Percentiles rank a stretch among this genome's conserved stretches.
Evolutionary conservation across 2,329 filamentous ascomycete genomes (phyloP).

Genomic region (Pestalotiopsis sp.): DNA sequence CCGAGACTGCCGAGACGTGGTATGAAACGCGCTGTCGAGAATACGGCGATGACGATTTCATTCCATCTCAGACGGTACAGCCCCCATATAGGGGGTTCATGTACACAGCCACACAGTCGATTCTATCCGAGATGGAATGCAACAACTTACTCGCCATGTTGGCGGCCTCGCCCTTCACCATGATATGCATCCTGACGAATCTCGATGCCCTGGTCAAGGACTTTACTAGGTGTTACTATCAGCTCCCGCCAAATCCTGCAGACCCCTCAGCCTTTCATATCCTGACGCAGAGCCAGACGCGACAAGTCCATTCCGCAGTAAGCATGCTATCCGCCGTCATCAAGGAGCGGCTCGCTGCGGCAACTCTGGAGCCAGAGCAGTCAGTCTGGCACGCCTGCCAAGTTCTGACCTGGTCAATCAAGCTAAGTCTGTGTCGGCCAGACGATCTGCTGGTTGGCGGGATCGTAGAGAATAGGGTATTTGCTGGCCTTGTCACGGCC

Average conservation of each 20-base stretch:
- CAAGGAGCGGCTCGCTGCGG: background rate
- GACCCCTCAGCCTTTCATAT: slow-evolving; percentile 3
- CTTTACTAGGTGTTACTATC: slow-evolving; percentile 8
- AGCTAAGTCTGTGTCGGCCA: background rate
- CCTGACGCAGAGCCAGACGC: slow-evolving; percentile 1
- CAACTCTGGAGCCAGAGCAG: background rate
- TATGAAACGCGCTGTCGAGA: background rate
- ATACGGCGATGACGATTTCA: background rate
- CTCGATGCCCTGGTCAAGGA: slow-evolving; percentile 5
- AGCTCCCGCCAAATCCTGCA: slow-evolving; percentile 3
- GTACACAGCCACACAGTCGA: background rate
- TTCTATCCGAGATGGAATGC: background rate
- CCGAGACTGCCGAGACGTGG: background rate
- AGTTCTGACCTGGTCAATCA: slow-evolving; percentile 2
- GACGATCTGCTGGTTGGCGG: slow-evolving; percentile 5
- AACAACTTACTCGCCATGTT: background rate
- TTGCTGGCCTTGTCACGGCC: background rate
- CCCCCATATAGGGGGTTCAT: background rate
- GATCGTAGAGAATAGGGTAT: slow-evolving; percentile 1
- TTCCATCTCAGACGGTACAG: background rate
- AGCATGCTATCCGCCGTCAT: background rate
- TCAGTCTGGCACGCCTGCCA: slow-evolving; percentile 1
- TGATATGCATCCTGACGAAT: slow-evolving; percentile 1
- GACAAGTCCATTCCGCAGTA: background rate
- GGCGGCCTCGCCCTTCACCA: background rate